phyloP scores from a whole-genome alignment of 1,284 basidiomycete genomes.

The Chalciporus sp. region DNA sequence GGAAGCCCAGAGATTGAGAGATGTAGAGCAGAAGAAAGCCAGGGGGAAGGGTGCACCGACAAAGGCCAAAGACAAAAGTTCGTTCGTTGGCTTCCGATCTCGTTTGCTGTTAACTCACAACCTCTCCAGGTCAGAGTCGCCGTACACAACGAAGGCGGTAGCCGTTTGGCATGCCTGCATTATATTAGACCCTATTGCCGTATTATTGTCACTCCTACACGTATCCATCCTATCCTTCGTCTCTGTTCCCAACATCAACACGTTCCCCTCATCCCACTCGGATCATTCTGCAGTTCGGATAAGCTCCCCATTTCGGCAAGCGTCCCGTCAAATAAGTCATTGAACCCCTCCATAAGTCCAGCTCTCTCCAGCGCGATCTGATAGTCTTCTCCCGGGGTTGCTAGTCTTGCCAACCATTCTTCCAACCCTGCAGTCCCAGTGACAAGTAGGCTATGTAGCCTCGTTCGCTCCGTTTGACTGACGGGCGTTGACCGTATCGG shows the following conservation, averaged over 20 bases:
- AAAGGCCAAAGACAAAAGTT: conserved; percentile 65
- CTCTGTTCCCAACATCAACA: conserved; percentile 21
- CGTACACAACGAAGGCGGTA: conserved; percentile 32
- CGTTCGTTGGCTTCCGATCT: conserved; percentile 41
- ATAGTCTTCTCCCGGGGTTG: conserved; percentile 40
- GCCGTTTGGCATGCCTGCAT: background rate
- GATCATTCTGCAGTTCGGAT: conserved; percentile 32
- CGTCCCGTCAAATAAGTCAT: conserved; percentile 61
- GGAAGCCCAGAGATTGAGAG: conserved; percentile 66
- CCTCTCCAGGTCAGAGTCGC: conserved; percentile 32
- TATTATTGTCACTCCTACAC: background rate
- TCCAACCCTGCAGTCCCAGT: conserved; percentile 60
- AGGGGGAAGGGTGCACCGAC: conserved; percentile 81
- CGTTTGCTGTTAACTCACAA: background rate
- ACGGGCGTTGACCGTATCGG: conserved; percentile 44
- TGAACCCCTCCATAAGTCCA: conserved; percentile 60
- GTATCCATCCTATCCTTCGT: background rate
- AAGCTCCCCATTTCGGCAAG: conserved; percentile 55
- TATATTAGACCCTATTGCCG: background rate
- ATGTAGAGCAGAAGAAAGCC: conserved; percentile 65
- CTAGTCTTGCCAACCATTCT: conserved; percentile 58
- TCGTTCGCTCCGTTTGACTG: conserved; percentile 68
- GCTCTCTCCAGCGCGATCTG: conserved; percentile 45
- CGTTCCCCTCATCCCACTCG: conserved; percentile 20
- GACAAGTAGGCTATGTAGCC: conserved; percentile 64